These are phyloP conservation scores for Podochytrium sp. DNA, from an alignment of 192 early-diverging fungal genomes.

Conservation along the genomic window DNA sequence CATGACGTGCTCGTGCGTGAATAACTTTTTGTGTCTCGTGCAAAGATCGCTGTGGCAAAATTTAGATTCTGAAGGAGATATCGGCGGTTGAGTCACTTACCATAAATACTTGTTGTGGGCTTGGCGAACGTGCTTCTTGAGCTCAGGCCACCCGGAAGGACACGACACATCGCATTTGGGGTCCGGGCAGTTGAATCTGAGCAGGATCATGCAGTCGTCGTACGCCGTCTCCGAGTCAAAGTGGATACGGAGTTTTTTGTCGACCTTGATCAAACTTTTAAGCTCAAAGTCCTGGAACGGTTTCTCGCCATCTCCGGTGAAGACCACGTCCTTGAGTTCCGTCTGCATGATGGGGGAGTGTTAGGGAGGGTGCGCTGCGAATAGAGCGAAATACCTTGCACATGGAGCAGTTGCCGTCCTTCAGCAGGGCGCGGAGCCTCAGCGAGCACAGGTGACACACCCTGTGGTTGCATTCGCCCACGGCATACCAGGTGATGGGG, in stretches of 20 bases:
- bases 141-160: conserved; percentile 77
- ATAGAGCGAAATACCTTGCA: conserved; percentile 76
- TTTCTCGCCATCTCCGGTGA: conserved; percentile 67
- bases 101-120: conserved; percentile 78
- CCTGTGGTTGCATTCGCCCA: conserved; percentile 90
- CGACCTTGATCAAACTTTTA: conserved; percentile 56
- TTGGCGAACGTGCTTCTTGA: conserved; percentile 81
- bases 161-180: conserved; percentile 73
- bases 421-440: conserved; percentile 86
- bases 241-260: conserved; percentile 70
- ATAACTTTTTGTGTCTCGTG: conserved; percentile 86
- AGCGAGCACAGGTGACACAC: conserved; percentile 93
- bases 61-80: no score
- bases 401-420: conserved; percentile 81
- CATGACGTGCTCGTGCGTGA: conserved; percentile 89
- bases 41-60: conserved; percentile 77
- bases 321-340: conserved; percentile 77
- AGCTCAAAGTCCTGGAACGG: conserved; percentile 44
- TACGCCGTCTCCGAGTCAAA: conserved; percentile 80
- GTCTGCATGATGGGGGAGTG: conserved; percentile 50
- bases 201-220: conserved; percentile 70
- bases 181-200: conserved; percentile 90
- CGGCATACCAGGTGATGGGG: conserved; percentile 75
- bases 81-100: conserved; percentile 53
- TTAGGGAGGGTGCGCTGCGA: not conserved